phyloP scores from a whole-genome alignment of 169 alveolate species.

The Perkinsus marinus region DNA sequence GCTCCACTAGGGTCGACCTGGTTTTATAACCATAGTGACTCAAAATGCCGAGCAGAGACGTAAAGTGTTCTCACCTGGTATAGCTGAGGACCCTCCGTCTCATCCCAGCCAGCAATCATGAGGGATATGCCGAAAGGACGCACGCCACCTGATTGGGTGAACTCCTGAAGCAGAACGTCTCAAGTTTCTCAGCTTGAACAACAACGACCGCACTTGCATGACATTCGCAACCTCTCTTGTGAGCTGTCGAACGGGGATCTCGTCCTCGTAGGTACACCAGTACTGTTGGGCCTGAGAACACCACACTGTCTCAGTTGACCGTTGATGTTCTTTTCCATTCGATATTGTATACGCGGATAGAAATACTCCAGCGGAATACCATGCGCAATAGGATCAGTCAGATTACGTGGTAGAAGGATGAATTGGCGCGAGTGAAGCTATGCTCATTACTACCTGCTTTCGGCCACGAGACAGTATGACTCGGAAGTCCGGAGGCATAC shows the following conservation, averaged over 20 bases:
- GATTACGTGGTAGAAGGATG: too few species aligned
- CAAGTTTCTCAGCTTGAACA: neutral
- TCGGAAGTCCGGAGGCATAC: constrained; percentile 96
- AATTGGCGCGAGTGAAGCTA: neutral
- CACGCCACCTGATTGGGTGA: constrained; percentile 98
- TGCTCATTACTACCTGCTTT: neutral
- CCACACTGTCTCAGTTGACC: neutral
- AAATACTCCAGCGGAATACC: too few species aligned
- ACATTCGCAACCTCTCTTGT: constrained; percentile 87
- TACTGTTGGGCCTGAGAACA: constrained; percentile 59
- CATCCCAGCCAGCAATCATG: constrained; percentile 81
- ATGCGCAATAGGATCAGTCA: too few species aligned
- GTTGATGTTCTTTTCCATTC: too few species aligned
- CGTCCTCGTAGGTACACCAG: constrained; percentile 76
- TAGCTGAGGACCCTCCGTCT: constrained; percentile 70
- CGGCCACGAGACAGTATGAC: constrained; percentile 51
- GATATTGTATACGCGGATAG: too few species aligned
- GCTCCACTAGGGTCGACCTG: constrained; percentile 96
- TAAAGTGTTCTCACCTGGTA: constrained; percentile 33
- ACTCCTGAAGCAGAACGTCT: constrained; percentile 56
- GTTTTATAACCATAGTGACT: too few species aligned
- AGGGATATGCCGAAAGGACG: constrained; percentile 98
- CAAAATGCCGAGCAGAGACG: neutral
- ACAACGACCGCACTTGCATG: constrained; percentile 32
- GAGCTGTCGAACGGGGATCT: constrained; percentile 79